Evolutionary conservation across 805 yeast species (phyloP), one percentile per base, ranked within the genome.

Genomic region (Lachancea dasiensis): DNA sequence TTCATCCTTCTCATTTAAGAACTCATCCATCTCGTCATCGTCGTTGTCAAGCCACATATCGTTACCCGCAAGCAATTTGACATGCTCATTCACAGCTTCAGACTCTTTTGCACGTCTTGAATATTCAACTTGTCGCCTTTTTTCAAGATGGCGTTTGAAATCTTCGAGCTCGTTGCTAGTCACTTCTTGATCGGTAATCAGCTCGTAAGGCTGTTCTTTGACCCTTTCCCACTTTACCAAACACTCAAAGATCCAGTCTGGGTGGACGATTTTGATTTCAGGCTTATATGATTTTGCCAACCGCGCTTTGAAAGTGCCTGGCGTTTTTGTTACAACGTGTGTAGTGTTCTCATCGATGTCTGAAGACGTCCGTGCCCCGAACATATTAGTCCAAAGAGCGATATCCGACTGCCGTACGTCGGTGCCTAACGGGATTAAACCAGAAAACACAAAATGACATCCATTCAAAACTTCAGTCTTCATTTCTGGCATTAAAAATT

Each of bases 191-290:
- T 67, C 69, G n/a, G 75, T 72, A 5, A 69, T 61, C 14, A 87
- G 65, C 27, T 68, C 56, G 53, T 68, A 89, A 3, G 72, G 75
- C 3, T 56, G 65, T 46, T 81, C 92, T 13, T 79, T 77, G 0
- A 79, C 79, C 31, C 71, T 72, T 39, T 68, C 67, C 97, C 97
- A 90, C 18, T 71, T 63, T 6, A 87, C 78, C 47, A 90, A 67
- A 58, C 96, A 84, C 25, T 81, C 79, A 63, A 89, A 89, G 2
- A 90, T 62, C 98, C 98, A 90, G 51, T 85, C 92, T 2, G 95
- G 89, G 51, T 79, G 81, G 14, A 90, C 95, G n/a, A 90, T 72
- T 49, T 81, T 77, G 24, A 81, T 81, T 14, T 65, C 56, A 1
- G 80, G 79, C 27, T 77, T 64, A n/a, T 70, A 63, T 0, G 80